phyloP scores from a whole-genome alignment of 306 rosid species.

The Senna tora region DNA sequence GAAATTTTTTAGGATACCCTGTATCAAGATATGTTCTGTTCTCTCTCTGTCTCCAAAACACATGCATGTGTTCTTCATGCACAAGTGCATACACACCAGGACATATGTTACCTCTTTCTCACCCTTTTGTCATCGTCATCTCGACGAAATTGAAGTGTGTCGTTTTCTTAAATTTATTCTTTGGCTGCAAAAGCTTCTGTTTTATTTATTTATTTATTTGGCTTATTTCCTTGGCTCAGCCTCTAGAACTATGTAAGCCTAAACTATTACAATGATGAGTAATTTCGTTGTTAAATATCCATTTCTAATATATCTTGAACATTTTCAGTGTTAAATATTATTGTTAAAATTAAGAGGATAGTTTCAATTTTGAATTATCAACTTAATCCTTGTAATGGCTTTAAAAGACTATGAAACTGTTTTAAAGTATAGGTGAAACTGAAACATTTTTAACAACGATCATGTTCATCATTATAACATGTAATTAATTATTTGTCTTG shows the following conservation, averaged over 20 bases:
- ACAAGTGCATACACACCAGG: background rate
- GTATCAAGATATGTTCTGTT: background rate
- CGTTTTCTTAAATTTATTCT: background rate
- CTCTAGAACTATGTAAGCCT: background rate
- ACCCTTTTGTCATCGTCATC: background rate
- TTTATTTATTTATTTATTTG: background rate
- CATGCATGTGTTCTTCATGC: background rate
- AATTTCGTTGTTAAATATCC: background rate
- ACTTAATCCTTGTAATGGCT: background rate
- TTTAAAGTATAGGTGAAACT: background rate
- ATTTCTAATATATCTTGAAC: background rate
- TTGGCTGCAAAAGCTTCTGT: background rate
- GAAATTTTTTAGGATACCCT: background rate
- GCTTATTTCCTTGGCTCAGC: background rate
- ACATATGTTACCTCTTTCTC: background rate
- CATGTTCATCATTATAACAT: background rate
- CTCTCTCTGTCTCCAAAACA: background rate
- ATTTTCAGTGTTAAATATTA: background rate
- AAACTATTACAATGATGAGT: background rate
- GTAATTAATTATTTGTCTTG: background rate
- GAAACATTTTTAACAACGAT: background rate
- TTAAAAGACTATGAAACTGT: background rate
- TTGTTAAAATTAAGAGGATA: background rate
- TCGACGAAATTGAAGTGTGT: background rate
- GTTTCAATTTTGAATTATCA: background rate